These are phyloP conservation scores for Kluyveromyces marxianus DNA, from an alignment of 1,139 yeast genomes.

Conservation along the genomic window DNA sequence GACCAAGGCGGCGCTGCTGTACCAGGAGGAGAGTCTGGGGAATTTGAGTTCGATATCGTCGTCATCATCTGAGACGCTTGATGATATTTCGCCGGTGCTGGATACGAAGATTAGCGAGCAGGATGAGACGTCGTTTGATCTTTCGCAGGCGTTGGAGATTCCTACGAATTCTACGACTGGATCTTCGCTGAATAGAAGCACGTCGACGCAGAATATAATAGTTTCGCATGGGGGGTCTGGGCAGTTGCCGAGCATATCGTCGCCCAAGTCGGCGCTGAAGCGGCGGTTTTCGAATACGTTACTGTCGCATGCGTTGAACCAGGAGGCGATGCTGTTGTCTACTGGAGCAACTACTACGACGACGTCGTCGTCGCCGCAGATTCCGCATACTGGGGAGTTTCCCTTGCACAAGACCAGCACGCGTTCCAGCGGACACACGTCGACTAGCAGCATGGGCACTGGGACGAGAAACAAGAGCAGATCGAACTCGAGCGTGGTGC, in stretches of 20 bases:
- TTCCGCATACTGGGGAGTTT: constrained; percentile 1
- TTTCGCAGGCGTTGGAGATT: constrained; percentile 29
- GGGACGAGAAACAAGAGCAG: constrained; percentile 2
- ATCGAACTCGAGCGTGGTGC: constrained; percentile 3
- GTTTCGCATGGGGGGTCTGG: background rate
- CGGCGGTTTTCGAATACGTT: constrained; percentile 6
- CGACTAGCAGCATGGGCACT: constrained; percentile 1
- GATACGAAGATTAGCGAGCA: background rate
- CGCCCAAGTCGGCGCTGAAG: constrained; percentile 9
- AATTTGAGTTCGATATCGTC: constrained; percentile 1
- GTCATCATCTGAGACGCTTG: background rate
- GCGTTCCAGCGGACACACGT: constrained; percentile 4
- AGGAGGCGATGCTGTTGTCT: background rate
- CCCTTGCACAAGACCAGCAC: constrained; percentile 6
- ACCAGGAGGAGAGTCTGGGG: background rate
- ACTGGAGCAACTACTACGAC: background rate
- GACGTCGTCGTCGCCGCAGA: background rate
- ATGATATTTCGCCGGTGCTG: background rate
- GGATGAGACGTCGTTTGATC: constrained; percentile 19
- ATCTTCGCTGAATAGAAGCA: constrained; percentile 1
- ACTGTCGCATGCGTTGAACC: constrained; percentile 3
- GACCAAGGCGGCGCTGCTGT: background rate
- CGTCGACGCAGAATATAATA: background rate
- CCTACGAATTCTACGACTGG: constrained; percentile 10
- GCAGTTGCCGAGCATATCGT: constrained; percentile 6